These are phyloP conservation scores for Blastobotrys niveus DNA, from an alignment of 1,139 yeast genomes.

Conservation along the genomic window DNA sequence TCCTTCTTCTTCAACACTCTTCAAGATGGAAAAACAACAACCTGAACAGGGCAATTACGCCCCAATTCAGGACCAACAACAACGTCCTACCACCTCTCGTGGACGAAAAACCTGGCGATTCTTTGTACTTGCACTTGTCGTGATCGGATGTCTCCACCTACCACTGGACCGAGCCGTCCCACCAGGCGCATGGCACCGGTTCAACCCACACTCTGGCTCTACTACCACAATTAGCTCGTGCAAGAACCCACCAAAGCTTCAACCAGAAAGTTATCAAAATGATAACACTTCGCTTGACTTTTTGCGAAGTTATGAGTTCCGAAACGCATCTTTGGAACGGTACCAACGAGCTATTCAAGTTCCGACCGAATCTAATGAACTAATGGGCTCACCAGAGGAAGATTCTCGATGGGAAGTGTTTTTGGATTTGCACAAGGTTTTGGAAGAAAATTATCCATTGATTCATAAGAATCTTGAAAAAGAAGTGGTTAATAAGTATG, in stretches of 20 bases:
- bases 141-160: neutral
- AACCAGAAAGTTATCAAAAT: constrained; percentile 1
- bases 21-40: too few relatives aligned
- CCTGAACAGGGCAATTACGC: too few relatives aligned
- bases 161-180: neutral
- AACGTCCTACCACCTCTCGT: too few relatives aligned
- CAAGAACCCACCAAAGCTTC: constrained; percentile 5
- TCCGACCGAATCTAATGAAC: constrained; percentile 60
- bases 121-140: neutral
- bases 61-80: too few relatives aligned
- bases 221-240: too few relatives aligned
- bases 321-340: constrained; percentile 37
- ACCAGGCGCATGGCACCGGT: too few relatives aligned
- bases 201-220: too few relatives aligned
- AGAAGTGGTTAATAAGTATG: constrained; percentile 58
- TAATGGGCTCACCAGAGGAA: constrained; percentile 42
- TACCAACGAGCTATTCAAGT: constrained; percentile 53
- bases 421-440: constrained; percentile 48
- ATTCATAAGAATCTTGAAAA: constrained; percentile 46
- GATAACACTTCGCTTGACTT: constrained; percentile 6
- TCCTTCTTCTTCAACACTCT: too few relatives aligned
- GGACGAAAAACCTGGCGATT: neutral
- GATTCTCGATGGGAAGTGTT: constrained; percentile 41
- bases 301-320: constrained; percentile 21
- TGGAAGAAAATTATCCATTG: constrained; percentile 53